Evolutionary conservation across 164 flowering plant species (phyloP), one percentile per base, ranked within the genome.

Genomic region (Stephania cephalantha): DNA sequence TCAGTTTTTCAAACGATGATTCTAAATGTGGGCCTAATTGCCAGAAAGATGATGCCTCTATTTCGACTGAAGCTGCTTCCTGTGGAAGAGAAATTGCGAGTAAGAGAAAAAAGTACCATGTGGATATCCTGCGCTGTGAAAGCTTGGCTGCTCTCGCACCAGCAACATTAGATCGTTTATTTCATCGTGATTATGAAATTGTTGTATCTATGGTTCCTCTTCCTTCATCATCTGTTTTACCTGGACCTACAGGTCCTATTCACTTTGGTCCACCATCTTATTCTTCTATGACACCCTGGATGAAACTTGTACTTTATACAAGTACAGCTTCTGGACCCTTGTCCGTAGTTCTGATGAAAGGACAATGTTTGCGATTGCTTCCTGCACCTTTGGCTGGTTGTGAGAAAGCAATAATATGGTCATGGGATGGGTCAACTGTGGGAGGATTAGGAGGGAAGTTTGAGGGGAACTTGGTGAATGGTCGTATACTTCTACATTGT

Each of bases 261-360:
- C 97, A 95, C 89, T 95, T 95, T 80, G 99, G 99, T 63, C 95
- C 99, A 71, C 98, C 98, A 25, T 88, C 95, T 29, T 90, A 93
- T 80, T 87, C 92, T 64, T 89, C 94, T 25, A 90, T 93, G 97
- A 90, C 98, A 65, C 99, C 97, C 74, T 95, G 99, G 99, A 91
- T 95, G 97, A 95, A 95, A 82, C 81, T 95, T 83, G 91, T 88
- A 46, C 74, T 95, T 18, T 95, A 93, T 80, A 84, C 98, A 75
- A 80, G 90, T 78, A 84, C 85, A 70, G 85, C 75, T 77, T 79
- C 84, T 87, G 99, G 99, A 72, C 99, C 99, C 70, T 72, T 95
- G 25, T 90, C 98, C 13, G 97, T 95, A 80, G 91, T 92, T 79
- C 78, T 95, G 79, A 92, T 95, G 98, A 95, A 95, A 86, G 99